Evolutionary conservation across 169 alveolate species (phyloP), one percentile per base, ranked within the genome.

Genomic region (Cryptosporidium sp.): DNA sequence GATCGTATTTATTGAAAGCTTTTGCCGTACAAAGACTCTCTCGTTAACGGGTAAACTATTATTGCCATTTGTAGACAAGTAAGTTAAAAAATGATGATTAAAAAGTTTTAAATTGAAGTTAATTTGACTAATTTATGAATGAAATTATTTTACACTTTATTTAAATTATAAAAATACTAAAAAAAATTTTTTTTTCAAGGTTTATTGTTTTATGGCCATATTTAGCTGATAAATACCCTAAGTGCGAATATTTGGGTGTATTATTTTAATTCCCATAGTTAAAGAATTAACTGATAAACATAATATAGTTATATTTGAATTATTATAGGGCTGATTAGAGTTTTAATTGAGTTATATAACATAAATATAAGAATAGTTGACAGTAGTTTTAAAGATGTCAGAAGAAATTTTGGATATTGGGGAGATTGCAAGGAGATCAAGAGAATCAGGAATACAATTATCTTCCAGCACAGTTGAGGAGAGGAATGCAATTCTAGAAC

Each of bases 31-130:
- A 8, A 86, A 61, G 44, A 70, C 94, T n/a, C 89, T 95, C 58
- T 94, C 96, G 23, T 85, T 95, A 65, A 73, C 96, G 71, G 97
- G 97, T 9, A 93, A 93, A 89, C 85, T 95, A 42, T 91, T 95
- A 52, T 85, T 92, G 42, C 95, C 95, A 3, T 91, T 95, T 48
- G 87, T 92, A 53, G 93, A 95, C 87, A 86, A 91, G 94, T 94
- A 80, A 67, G 89, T 60, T 44, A 33, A 16, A 67, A 37, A 4
- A 37, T 39, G 6, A 69, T 18, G 14, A 39, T 18, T 37, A 21
- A 37, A 26, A 68, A 21, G 26, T 68, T 48, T 48, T 16, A 48
- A 48, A 48, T 48, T 56, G 5, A 21, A 26, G 35, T 10, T n/a
- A n/a, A 23, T 23, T 56, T 56, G 67, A 56, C 67, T 21, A 56